Evolutionary conservation across 768 basidiomycete species (phyloP), one percentile per base, ranked within the genome.

Genomic region (Agrocybe pediades): DNA sequence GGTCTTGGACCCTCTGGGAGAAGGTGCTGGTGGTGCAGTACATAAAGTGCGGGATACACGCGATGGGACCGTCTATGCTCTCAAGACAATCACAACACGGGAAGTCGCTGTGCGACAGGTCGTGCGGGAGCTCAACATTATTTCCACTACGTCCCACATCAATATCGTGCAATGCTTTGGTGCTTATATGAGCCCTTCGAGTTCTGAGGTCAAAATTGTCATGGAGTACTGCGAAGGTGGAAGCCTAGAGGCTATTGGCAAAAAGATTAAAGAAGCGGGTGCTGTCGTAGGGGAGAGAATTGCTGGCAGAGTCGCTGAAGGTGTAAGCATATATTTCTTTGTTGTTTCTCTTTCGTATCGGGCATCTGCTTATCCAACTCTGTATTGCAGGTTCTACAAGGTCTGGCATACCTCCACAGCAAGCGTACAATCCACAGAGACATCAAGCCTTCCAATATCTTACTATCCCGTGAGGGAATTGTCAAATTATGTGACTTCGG

Each of bases 401-500:
- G 96, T 16, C 83, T 99, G 33, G 83, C 86, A 23, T 98, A 98
- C 68, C 82, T 99, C 25, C 92, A 98, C 70, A 79, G 87, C 39
- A 86, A 81, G 71, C 85, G 85, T 64, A 95, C 93, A 49, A 96
- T 98, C 56, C 96, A 98, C 68, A 82, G 96, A 63, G 92, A 95
- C 69, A 93, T 95, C 69, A 95, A 95, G 64, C 92, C 92, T 15
- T 90, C 93, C 24, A 95, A 95, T 67, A 85, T 98, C 51, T 83
- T 98, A 39, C 77, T 98, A 57, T 92, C 94, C 20, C 82, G 82
- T 41, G 87, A 92, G 60, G 96, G 96, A 21, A 71, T 92, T 44
- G 86, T 98, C 66, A 96, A 95, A 68, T 79, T 99, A 2, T 87
- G 84, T 68, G 96, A 99, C 71, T 99, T 99, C 67, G 96, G 96